Conservation (phyloP, 768 basidiomycete genomes). For the Mycena leptocephala region DNA sequence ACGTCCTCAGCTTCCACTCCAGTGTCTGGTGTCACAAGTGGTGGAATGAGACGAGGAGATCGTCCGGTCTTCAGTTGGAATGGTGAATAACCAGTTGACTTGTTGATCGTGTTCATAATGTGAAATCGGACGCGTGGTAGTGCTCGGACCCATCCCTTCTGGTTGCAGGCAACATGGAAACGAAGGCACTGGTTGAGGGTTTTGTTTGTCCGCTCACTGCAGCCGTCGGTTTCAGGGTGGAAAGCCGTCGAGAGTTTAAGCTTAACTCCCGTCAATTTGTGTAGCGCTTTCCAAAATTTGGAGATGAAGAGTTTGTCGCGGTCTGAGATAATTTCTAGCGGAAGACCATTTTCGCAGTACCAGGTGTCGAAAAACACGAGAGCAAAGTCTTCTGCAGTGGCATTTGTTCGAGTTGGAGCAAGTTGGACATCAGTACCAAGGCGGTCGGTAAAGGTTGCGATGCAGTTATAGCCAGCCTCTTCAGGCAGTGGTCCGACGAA, state of each 20-base stretch:
- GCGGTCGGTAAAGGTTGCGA: constrained; percentile 15
- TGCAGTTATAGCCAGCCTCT: constrained; percentile 11
- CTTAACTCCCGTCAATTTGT: constrained; percentile 45
- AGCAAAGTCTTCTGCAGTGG: constrained; percentile 30
- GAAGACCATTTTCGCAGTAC: constrained; percentile 37
- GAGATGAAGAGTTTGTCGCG: constrained; percentile 52
- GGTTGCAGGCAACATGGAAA: constrained; percentile 42
- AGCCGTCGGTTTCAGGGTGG: constrained; percentile 54
- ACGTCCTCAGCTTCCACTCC: background rate
- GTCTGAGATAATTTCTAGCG: constrained; percentile 38
- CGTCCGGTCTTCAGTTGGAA: constrained; percentile 46
- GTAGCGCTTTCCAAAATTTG: constrained; percentile 51
- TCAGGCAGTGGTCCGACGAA: constrained; percentile 38
- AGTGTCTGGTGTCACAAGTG: background rate
- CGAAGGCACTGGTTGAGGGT: constrained; percentile 40
- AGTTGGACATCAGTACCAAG: constrained; percentile 28
- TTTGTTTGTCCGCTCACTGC: constrained; percentile 46
- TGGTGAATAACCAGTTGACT: constrained; percentile 43
- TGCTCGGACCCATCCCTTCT: constrained; percentile 45
- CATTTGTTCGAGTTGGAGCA: constrained; percentile 17
- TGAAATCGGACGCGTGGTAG: constrained; percentile 45
- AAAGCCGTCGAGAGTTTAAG: constrained; percentile 49
- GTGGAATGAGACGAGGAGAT: constrained; percentile 42
- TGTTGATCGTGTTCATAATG: constrained; percentile 50
- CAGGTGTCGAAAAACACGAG: constrained; percentile 38